Evolutionary conservation across 2,329 filamentous ascomycete genomes (phyloP).

Genomic region (Mycosphaerella sp.): DNA sequence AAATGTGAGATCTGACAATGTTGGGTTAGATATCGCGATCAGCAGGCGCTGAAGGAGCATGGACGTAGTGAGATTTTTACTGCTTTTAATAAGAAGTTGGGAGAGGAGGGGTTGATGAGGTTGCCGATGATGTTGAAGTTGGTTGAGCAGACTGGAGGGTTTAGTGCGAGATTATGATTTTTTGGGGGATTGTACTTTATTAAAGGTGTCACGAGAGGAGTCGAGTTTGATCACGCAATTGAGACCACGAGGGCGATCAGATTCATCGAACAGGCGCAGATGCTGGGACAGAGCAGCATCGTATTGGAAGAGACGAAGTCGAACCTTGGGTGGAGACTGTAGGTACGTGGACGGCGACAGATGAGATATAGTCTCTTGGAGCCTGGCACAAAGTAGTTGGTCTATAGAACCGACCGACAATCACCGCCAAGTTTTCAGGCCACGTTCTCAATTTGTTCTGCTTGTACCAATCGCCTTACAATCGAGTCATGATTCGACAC

Average conservation of each 20-base stretch:
- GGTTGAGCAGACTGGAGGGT: conserved; percentile 13
- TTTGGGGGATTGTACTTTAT: too few relatives aligned
- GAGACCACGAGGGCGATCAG: conserved; percentile 15
- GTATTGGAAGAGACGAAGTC: conserved; percentile 14
- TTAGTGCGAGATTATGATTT: conserved; percentile 14
- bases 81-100: conserved; percentile 18
- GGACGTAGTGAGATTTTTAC: conserved; percentile 13
- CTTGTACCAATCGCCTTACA: too few relatives aligned
- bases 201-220: too few relatives aligned
- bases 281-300: conserved; percentile 17
- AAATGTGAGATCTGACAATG: background rate
- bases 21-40: conserved; percentile 10
- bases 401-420: conserved; percentile 5
- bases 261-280: conserved; percentile 16
- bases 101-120: conserved; percentile 16
- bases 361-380: conserved; percentile 12
- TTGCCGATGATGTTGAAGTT: conserved; percentile 19
- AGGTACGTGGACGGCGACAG: conserved; percentile 14
- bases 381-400: conserved; percentile 10
- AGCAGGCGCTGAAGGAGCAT: conserved; percentile 13
- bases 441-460: too few relatives aligned
- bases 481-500: too few relatives aligned
- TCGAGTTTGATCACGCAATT: too few relatives aligned
- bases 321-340: conserved; percentile 12
- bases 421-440: too few relatives aligned